Evolutionary conservation across 257 asterid species (phyloP), one percentile per base, ranked within the genome.

Genomic region (Rehmannia glutinosa): DNA sequence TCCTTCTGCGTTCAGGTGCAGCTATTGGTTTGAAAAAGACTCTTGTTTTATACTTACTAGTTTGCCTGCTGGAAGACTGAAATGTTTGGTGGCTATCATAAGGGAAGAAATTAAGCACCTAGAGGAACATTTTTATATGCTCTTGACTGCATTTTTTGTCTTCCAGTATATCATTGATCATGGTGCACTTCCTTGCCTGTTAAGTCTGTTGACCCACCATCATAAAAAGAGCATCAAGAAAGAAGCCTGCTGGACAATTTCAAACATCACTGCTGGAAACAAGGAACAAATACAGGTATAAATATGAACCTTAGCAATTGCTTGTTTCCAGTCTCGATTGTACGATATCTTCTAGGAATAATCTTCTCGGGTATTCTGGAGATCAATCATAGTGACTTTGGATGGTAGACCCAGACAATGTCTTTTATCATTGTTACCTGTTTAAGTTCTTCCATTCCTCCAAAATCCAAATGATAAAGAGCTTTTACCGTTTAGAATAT

Each of bases 181-280:
- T 54, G 96, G 93, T 35, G 95, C 93, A 35, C 96, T 92, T 74
- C 80, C 91, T 47, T 80, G 87, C 74, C 78, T 92, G 72, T 69
- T 82, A 72, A 90, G 79, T 82, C 75, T 92, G 77, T 63, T 92
- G 84, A 84, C 91, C 62, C 91, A 90, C 75, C 89, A 84, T 79
- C 97, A 92, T 74, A 87, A 92, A 70, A 91, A 91, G 89, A 91
- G 96, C 83, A 85, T 89, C 77, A 87, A 89, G 88, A 91, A 91
- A 74, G 98, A 92, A 78, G 96, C 96, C 71, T 91, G 98, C 80
- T 89, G 98, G 96, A 84, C 98, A 12, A 81, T 89, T 69, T 91
- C 98, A 42, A 91, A 91, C 77, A 85, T 91, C 69, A 89, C 98
- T 76, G 96, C 98, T 79, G 98, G 98, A 71, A 89, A 85, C 78